Percentiles rank a stretch among this genome's conserved stretches.
Evolutionary conservation across 2,329 filamentous ascomycete genomes (phyloP).

Genomic region (Cercospora zeina): DNA sequence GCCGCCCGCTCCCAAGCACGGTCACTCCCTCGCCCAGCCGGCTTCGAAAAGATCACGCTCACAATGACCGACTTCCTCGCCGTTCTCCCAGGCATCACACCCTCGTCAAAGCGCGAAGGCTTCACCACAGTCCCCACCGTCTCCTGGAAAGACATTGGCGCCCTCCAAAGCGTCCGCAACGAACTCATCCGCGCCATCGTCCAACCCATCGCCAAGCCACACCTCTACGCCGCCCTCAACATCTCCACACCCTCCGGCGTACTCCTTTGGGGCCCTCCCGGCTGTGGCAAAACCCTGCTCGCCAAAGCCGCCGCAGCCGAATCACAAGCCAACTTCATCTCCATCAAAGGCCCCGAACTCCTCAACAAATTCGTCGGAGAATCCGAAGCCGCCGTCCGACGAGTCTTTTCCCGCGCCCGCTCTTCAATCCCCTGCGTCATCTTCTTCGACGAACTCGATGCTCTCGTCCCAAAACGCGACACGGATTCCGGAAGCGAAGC

Average conservation of each 20-base stretch:
- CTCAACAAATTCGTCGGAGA: slow-evolving; percentile 98
- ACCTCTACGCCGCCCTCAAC: slow-evolving; percentile 73
- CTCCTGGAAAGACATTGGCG: slow-evolving; percentile 90
- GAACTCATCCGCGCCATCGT: slow-evolving; percentile 85
- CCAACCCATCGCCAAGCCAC: slow-evolving; percentile 80
- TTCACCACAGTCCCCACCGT: slow-evolving; percentile 93
- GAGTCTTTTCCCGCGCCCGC: slow-evolving; percentile 85
- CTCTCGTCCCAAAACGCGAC: slow-evolving; percentile 81
- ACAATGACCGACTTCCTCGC: slow-evolving; percentile 69
- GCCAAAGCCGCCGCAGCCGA: slow-evolving; percentile 96
- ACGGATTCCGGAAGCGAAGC: slow-evolving; percentile 70
- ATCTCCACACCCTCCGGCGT: slow-evolving; percentile 82
- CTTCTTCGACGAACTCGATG: slow-evolving; percentile 97
- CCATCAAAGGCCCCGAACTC: slow-evolving; percentile 92
- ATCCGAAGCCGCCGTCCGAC: slow-evolving; percentile 86
- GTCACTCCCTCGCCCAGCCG: slow-evolving; percentile 53
- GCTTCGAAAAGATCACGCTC: slow-evolving; percentile 58
- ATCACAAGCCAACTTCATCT: slow-evolving; percentile 95
- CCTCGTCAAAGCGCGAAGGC: slow-evolving; percentile 85
- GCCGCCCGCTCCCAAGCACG: slow-evolving; percentile 52
- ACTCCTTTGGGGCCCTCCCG: slow-evolving; percentile 92
- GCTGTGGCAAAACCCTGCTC: slow-evolving; percentile 93
- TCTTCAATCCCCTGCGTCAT: slow-evolving; percentile 88
- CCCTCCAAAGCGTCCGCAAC: slow-evolving; percentile 73
- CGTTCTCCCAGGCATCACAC: slow-evolving; percentile 73